These are phyloP conservation scores for Paramecium caudatum DNA, from an alignment of 73 alveolate genomes.

Conservation along the genomic window DNA sequence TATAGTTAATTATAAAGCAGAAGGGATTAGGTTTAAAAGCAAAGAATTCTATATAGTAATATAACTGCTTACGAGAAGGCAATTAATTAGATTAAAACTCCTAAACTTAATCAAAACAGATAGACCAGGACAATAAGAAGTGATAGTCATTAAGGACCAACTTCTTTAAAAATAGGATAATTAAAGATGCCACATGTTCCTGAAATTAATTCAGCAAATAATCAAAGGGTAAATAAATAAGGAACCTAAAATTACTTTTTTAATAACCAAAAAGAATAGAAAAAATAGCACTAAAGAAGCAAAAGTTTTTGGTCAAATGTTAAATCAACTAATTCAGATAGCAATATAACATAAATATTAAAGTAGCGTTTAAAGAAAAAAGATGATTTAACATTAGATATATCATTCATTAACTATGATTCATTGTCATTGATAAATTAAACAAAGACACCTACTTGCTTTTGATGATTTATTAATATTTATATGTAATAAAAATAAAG, in stretches of 20 bases:
- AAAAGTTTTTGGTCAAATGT: not conserved
- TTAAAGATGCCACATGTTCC: too few species aligned
- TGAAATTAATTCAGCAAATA: too few species aligned
- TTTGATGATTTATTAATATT: not conserved
- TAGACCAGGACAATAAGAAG: too few species aligned
- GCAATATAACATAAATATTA: not conserved
- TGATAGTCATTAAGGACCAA: too few species aligned
- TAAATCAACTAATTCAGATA: not conserved
- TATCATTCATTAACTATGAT: too few species aligned
- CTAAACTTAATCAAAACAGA: not conserved
- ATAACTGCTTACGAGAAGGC: not conserved
- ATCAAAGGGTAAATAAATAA: too few species aligned
- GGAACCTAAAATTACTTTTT: too few species aligned
- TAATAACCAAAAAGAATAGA: too few species aligned
- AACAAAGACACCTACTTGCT: conserved; percentile 9
- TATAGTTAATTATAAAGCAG: conserved; percentile 27
- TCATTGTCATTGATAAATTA: not conserved
- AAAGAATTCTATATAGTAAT: conserved; percentile 28
- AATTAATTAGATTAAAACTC: not conserved
- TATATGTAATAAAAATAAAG: conserved; percentile 35
- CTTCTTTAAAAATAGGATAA: too few species aligned
- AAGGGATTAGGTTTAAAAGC: not conserved
- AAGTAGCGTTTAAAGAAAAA: not conserved
- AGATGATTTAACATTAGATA: not conserved
- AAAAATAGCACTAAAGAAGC: too few species aligned